These are phyloP conservation scores for Lolium rigidum DNA, from an alignment of 176 grass and related monocot species.

Conservation along the genomic window DNA sequence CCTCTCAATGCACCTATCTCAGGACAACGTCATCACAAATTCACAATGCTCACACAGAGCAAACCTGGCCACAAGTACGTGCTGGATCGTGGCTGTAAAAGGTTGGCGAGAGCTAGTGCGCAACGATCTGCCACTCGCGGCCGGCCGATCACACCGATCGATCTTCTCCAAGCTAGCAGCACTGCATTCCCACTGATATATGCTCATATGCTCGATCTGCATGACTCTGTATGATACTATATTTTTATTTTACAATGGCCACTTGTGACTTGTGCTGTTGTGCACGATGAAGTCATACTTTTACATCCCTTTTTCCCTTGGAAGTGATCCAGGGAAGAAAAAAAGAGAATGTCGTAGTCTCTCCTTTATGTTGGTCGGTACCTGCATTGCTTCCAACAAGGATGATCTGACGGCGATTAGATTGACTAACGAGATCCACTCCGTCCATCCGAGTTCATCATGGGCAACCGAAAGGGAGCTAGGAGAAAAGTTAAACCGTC, in stretches of 20 bases:
- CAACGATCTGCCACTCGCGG: too few relatives aligned
- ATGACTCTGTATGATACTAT: too few relatives aligned
- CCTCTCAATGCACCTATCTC: neutral
- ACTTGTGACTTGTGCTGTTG: neutral
- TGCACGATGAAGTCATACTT: neutral
- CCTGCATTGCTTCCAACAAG: constrained; percentile 29
- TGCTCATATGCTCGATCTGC: too few relatives aligned
- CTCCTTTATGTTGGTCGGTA: constrained; percentile 16
- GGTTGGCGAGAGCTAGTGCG: neutral
- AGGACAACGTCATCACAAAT: too few relatives aligned
- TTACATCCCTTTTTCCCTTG: neutral
- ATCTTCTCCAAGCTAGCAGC: too few relatives aligned
- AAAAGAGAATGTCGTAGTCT: neutral
- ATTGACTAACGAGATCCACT: neutral
- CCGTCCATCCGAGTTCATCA: neutral
- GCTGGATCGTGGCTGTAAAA: neutral
- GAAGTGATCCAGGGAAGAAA: neutral
- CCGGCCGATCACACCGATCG: too few relatives aligned
- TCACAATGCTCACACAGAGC: neutral
- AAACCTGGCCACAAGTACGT: neutral
- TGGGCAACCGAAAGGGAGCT: constrained; percentile 47
- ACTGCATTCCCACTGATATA: too few relatives aligned
- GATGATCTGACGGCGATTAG: neutral
- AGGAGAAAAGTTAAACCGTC: constrained; percentile 22
- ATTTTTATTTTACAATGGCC: too few relatives aligned